Evolutionary conservation across 805 yeast genomes (phyloP), one percentile per base, ranked within the genome.

Genomic region (Wickerhamiella musiphila): DNA sequence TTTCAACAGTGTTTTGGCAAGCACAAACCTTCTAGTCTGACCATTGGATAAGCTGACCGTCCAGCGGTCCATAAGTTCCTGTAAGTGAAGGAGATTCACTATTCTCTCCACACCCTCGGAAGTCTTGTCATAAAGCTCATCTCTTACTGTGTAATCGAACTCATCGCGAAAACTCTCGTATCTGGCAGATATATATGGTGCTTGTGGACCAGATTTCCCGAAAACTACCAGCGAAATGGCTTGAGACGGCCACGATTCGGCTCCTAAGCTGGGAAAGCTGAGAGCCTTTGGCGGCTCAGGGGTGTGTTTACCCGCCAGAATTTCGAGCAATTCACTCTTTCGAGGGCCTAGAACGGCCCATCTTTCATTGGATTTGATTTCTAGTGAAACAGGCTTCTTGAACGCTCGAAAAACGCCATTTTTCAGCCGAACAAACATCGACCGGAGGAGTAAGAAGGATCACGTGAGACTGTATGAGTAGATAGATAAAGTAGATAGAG

Each of bases 21-120:
- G 56, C 38, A 94, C 63, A 0, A 95, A 93, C 31, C 98, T 61
- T 44, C 98, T 64, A 51, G 78, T 72, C 53, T 90, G 98, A 1
- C 98, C 98, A 52, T 90, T 90, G 51, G 93, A 78, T 27, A 90
- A 58, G 0, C 86, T 78, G 51, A 81, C 79, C 21, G 78, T 69
- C 82, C 93, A 86, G 37, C 81, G 67, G 34, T 70, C 63, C 33
- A 68, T 60, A 29, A 83, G 52, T 0, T 67, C 72, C 5, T 50
- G 53, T 37, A 86, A 57, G 30, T 67, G 60, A 35, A 90, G 63
- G 18, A 56, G 53, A 4, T 57, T 50, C 7, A 78, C 45, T 14
- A 77, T 55, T 1, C 48, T 41, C 1, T 57, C 51, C 7, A 72
- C 45, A 5, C 38, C 35, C 22, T 57, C 52, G 24, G 56, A 54